Conservation (phyloP, 495 filamentous ascomycete species). For the Lasiosphaeriaceae sp. region DNA sequence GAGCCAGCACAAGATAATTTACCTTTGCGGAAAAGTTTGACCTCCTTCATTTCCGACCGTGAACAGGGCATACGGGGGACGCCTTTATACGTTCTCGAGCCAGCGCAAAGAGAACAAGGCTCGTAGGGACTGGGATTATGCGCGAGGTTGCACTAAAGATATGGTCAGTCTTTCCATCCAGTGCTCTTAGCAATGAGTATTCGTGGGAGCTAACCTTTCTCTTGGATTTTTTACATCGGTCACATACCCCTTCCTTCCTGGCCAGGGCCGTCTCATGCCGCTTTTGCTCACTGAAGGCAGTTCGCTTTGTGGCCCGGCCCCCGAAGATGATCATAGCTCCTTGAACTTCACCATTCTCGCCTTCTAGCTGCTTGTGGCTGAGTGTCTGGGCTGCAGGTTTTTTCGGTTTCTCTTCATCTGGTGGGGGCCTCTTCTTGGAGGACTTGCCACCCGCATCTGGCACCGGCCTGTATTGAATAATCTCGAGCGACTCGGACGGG, state of each 20-base stretch:
- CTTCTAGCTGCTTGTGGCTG: slow-evolving; percentile 7
- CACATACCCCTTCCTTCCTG: slow-evolving; percentile 24
- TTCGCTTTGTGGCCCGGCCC: slow-evolving; percentile 8
- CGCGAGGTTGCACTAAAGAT: slow-evolving; percentile 24
- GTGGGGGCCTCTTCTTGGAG: slow-evolving; percentile 15
- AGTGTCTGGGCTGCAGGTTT: slow-evolving; percentile 7
- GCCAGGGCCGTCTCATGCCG: slow-evolving; percentile 17
- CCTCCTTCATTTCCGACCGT: slow-evolving; percentile 16
- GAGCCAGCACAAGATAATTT: neutral
- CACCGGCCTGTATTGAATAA: slow-evolving; percentile 20
- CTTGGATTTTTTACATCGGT: slow-evolving; percentile 24
- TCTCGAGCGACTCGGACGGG: slow-evolving; percentile 1
- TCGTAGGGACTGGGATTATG: slow-evolving; percentile 12
- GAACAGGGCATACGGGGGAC: slow-evolving; percentile 24
- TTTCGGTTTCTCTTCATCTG: slow-evolving; percentile 1
- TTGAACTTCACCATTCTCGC: slow-evolving; percentile 14
- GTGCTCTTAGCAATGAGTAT: neutral
- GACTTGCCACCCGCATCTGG: neutral
- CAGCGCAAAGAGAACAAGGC: slow-evolving; percentile 18
- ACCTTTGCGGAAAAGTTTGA: slow-evolving; percentile 26
- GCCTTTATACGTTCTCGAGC: slow-evolving; percentile 19
- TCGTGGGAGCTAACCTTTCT: slow-evolving; percentile 18
- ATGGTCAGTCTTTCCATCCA: slow-evolving; percentile 3
- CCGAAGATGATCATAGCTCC: slow-evolving; percentile 22
- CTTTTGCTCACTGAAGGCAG: slow-evolving; percentile 18